Conservation (phyloP, 352 stramenopile genomes). For the Globisporangium heterothallicum region DNA sequence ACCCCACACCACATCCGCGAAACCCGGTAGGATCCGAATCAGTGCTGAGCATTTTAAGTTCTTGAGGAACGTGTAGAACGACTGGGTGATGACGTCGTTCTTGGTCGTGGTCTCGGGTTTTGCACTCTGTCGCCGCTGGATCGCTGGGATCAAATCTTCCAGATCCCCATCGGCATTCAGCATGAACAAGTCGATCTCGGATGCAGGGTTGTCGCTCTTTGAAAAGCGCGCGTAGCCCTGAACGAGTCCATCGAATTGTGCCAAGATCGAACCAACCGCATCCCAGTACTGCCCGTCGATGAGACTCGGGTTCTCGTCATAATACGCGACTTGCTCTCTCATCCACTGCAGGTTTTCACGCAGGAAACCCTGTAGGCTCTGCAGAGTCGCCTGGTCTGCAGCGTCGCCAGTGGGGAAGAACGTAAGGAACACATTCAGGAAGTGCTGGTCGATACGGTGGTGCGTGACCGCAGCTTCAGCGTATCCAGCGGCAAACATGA, state of each 20-base stretch:
- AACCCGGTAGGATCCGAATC: slow-evolving; percentile 54
- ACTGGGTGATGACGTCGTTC: slow-evolving; percentile 13
- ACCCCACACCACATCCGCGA: slow-evolving; percentile 55
- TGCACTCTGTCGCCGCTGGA: slow-evolving; percentile 13
- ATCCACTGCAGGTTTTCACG: slow-evolving; percentile 42
- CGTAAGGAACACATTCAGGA: slow-evolving; percentile 39
- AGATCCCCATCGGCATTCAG: slow-evolving; percentile 53
- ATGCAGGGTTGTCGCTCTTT: slow-evolving; percentile 14
- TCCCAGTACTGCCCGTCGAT: slow-evolving; percentile 32
- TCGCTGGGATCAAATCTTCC: slow-evolving; percentile 40
- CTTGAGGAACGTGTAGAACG: slow-evolving; percentile 42
- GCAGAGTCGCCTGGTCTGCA: slow-evolving; percentile 21
- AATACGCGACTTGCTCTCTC: slow-evolving; percentile 25
- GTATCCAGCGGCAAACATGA: slow-evolving; percentile 55
- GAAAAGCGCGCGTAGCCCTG: slow-evolving; percentile 33
- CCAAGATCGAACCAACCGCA: slow-evolving; percentile 24
- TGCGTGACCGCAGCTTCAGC: slow-evolving; percentile 53
- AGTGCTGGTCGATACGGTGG: slow-evolving; percentile 63
- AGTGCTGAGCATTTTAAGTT: slow-evolving; percentile 72
- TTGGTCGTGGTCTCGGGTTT: too few species aligned
- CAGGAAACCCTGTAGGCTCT: slow-evolving; percentile 31
- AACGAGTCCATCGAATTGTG: slow-evolving; percentile 50
- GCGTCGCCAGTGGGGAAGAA: slow-evolving; percentile 39
- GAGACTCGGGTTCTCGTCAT: slow-evolving; percentile 12
- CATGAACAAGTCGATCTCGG: slow-evolving; percentile 41